phyloP scores from a whole-genome alignment of 2,329 filamentous ascomycete species.

The Beauveria scarabaeidicola region DNA sequence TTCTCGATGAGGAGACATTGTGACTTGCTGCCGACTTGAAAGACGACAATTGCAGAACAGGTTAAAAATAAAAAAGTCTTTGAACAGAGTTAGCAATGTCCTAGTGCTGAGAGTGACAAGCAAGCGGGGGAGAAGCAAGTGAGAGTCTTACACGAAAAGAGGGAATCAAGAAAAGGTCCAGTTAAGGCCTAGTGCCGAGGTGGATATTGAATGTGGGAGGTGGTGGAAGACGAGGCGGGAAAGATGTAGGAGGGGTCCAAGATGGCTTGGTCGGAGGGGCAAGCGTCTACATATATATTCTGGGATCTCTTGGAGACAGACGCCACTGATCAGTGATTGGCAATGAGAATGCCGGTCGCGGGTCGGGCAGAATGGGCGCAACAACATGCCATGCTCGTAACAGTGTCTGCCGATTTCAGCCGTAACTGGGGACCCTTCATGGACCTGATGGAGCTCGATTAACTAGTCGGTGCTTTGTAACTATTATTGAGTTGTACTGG shows the following conservation, averaged over 20 bases:
- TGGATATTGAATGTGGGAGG: background rate
- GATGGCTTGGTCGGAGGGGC: slow-evolving; percentile 3
- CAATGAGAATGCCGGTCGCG: background rate
- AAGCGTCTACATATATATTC: slow-evolving; percentile 10
- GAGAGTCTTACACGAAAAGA: background rate
- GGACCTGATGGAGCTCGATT: slow-evolving; percentile 4
- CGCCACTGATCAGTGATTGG: background rate
- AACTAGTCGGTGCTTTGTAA: background rate
- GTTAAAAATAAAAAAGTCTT: background rate
- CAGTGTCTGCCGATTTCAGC: slow-evolving; percentile 11
- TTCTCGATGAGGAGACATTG: slow-evolving; percentile 10
- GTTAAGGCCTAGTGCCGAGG: background rate
- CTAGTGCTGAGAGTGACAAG: background rate
- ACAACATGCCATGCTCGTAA: background rate
- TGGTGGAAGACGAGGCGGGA: background rate
- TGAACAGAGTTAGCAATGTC: background rate
- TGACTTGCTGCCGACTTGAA: background rate
- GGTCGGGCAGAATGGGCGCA: background rate
- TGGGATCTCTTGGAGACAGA: background rate
- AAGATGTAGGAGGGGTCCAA: slow-evolving; percentile 1
- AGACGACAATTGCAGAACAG: background rate
- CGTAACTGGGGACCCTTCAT: slow-evolving; percentile 2
- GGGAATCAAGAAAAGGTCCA: background rate
- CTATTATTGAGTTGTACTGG: background rate
- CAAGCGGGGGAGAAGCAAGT: background rate